Evolutionary conservation across 192 early-diverging fungal species (phyloP).

Genomic region (Irineochytrium annulatum): DNA sequence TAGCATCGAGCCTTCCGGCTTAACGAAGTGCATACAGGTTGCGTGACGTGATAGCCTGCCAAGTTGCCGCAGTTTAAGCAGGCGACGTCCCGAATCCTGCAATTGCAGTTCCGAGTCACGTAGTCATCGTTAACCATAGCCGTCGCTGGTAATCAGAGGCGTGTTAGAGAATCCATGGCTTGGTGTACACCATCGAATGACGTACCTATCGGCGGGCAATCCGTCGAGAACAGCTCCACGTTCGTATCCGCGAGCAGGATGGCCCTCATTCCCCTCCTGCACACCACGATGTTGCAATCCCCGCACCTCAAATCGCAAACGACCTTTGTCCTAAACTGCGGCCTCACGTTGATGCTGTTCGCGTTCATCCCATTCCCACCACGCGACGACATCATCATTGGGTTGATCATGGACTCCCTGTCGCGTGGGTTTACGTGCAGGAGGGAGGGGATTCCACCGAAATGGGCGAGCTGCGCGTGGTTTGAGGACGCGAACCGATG

Average conservation of each 20-base stretch:
- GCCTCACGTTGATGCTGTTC: conserved; percentile 28
- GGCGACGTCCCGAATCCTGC: conserved; percentile 69
- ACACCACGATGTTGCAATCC: conserved; percentile 47
- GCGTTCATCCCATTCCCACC: too few relatives aligned
- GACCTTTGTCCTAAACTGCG: conserved; percentile 57
- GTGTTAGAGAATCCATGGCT: too few relatives aligned
- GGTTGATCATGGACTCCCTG: too few relatives aligned
- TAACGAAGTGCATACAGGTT: neutral
- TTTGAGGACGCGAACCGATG: too few relatives aligned
- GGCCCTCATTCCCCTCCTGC: conserved; percentile 70
- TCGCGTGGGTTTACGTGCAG: too few relatives aligned
- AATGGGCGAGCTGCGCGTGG: too few relatives aligned
- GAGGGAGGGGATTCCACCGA: conserved; percentile 3
- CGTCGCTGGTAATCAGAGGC: conserved; percentile 17
- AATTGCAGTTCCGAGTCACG: conserved; percentile 65
- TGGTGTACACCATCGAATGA: neutral
- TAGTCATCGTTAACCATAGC: conserved; percentile 71
- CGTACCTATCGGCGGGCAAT: conserved; percentile 49
- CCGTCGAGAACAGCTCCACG: conserved; percentile 67
- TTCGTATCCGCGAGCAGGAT: conserved; percentile 67
- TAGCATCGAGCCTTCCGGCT: neutral
- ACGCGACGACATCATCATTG: too few relatives aligned
- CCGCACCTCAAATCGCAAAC: conserved; percentile 64
- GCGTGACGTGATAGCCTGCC: neutral
- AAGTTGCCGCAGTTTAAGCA: conserved; percentile 49